Conservation (phyloP, 192 early-diverging fungal species). For the Coemansia erecta region DNA sequence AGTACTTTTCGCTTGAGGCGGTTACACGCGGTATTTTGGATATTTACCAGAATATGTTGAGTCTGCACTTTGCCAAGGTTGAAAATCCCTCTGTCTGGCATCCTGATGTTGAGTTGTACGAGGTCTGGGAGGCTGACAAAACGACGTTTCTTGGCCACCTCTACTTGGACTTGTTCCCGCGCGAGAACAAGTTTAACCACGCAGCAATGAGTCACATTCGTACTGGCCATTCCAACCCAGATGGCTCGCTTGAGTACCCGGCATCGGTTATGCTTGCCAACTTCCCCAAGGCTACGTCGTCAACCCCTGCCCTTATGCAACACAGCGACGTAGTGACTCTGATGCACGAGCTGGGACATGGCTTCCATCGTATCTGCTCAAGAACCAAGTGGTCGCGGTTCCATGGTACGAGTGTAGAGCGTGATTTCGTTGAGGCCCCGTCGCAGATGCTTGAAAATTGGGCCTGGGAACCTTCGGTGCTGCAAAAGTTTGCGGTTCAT, state of each 20-base stretch:
- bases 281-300: constrained; percentile 56
- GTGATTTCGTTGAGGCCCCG: constrained; percentile 82
- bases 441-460: constrained; percentile 81
- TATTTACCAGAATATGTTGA: constrained; percentile 73
- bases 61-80: constrained; percentile 60
- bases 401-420: constrained; percentile 62
- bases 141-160: constrained; percentile 37
- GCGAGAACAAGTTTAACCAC: constrained; percentile 61
- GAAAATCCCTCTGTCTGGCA: no score
- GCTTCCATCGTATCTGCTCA: constrained; percentile 60
- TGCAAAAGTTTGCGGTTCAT: no score
- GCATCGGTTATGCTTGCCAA: constrained; percentile 60
- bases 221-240: constrained; percentile 52
- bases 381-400: constrained; percentile 63
- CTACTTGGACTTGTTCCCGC: constrained; percentile 67
- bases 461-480: constrained; percentile 58
- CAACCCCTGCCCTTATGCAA: constrained; percentile 62
- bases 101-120: no score
- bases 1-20: constrained; percentile 69
- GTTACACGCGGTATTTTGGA: constrained; percentile 67
- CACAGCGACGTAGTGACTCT: constrained; percentile 71
- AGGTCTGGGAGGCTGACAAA: constrained; percentile 59
- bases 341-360: constrained; percentile 79
- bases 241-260: constrained; percentile 54
- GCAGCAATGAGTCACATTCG: constrained; percentile 66